Evolutionary conservation across 2,329 filamentous ascomycete genomes (phyloP).

Genomic region (Beauveria pseudobassiana): DNA sequence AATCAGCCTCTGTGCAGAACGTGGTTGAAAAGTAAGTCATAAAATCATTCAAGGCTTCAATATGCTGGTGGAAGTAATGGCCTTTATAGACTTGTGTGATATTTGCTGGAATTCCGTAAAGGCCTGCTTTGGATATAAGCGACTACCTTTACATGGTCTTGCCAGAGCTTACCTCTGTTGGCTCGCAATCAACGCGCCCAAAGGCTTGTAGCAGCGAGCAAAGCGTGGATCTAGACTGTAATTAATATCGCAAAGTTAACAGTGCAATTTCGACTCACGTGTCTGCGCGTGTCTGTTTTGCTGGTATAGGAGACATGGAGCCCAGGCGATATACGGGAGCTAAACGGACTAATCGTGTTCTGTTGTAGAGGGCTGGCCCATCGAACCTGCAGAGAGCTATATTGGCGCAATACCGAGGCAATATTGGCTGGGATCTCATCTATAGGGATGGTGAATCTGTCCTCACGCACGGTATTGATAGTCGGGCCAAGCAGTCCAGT

Average conservation of each 20-base stretch:
- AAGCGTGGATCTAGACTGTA: slow-evolving; percentile 29
- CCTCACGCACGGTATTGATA: slow-evolving; percentile 65
- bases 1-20: slow-evolving; percentile 41
- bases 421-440: slow-evolving; percentile 67
- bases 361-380: slow-evolving; percentile 61
- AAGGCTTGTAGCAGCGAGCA: slow-evolving; percentile 55
- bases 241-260: not conserved
- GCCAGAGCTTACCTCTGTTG: slow-evolving; percentile 19
- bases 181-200: slow-evolving; percentile 46
- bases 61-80: slow-evolving; percentile 62
- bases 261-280: slow-evolving; percentile 14
- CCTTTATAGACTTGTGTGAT: slow-evolving; percentile 28
- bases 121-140: slow-evolving; percentile 34
- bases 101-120: slow-evolving; percentile 50
- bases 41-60: slow-evolving; percentile 51
- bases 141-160: slow-evolving; percentile 12
- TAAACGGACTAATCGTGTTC: slow-evolving; percentile 59
- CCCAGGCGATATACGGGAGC: slow-evolving; percentile 69
- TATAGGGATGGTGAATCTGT: slow-evolving; percentile 65
- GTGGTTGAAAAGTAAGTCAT: slow-evolving; percentile 43
- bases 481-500: slow-evolving; percentile 47
- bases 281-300: slow-evolving; percentile 12
- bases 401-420: slow-evolving; percentile 51
- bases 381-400: slow-evolving; percentile 68
- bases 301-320: slow-evolving; percentile 73